phyloP scores from a whole-genome alignment of 352 stramenopile species.

The Globisporangium alternatum region DNA sequence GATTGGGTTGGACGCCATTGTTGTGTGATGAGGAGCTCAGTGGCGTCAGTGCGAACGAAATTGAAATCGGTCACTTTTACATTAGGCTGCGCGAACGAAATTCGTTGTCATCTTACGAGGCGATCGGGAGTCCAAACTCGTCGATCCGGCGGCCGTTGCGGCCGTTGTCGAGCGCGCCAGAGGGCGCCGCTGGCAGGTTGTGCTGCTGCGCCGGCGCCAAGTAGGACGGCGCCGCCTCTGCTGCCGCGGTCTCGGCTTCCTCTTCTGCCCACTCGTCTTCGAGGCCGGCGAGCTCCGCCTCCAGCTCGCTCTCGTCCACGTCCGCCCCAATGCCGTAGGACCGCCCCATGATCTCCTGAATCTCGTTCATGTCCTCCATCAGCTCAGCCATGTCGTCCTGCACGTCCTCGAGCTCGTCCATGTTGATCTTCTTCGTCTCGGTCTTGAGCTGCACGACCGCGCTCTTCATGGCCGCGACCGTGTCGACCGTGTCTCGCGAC shows the following conservation, averaged over 20 bases:
- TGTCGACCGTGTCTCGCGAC: constrained; percentile 90
- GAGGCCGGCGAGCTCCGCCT: constrained; percentile 92
- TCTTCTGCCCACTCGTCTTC: constrained; percentile 92
- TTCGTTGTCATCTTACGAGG: background rate
- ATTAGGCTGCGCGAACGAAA: constrained; percentile 8
- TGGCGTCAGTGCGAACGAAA: background rate
- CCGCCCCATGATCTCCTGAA: constrained; percentile 95
- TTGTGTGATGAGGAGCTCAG: background rate
- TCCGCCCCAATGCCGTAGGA: constrained; percentile 94
- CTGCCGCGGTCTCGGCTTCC: constrained; percentile 38
- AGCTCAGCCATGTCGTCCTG: constrained; percentile 97
- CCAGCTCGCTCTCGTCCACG: constrained; percentile 94
- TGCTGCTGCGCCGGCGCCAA: constrained; percentile 49
- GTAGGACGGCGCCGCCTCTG: constrained; percentile 63
- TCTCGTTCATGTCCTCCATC: constrained; percentile 98
- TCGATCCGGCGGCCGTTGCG: constrained; percentile 39
- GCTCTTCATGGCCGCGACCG: constrained; percentile 94
- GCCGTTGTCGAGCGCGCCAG: constrained; percentile 32
- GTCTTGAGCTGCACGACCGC: constrained; percentile 90
- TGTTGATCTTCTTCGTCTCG: constrained; percentile 95
- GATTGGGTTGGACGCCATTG: constrained; percentile 14
- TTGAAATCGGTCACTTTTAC: background rate
- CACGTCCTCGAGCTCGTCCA: constrained; percentile 95
- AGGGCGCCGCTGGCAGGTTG: constrained; percentile 57
- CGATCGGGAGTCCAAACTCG: constrained; percentile 73